Evolutionary conservation across 2,329 filamentous ascomycete species (phyloP).

Genomic region (Colletotrichum camelliae): DNA sequence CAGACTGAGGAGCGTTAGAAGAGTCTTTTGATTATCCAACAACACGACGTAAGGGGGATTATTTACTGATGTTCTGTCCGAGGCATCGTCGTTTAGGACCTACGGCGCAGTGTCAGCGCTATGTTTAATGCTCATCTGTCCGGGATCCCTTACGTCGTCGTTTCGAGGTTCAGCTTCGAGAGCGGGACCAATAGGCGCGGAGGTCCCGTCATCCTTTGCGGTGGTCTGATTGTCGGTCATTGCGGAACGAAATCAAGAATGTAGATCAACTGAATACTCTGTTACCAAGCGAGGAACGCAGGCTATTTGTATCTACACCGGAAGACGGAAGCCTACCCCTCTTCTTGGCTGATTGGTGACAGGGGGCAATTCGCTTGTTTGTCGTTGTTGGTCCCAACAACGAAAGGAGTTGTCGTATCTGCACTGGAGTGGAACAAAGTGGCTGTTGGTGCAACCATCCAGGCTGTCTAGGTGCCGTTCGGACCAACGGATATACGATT

Average conservation of each 20-base stretch:
- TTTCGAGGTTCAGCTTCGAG: background rate
- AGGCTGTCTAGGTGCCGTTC: background rate
- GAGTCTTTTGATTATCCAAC: background rate
- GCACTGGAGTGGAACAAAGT: background rate
- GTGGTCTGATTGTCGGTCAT: background rate
- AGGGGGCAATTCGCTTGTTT: background rate
- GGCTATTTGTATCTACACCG: background rate
- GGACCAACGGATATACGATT: background rate
- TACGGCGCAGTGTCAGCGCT: background rate
- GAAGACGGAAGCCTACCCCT: background rate
- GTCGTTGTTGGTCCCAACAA: background rate
- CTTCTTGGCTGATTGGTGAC: background rate
- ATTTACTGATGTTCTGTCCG: background rate
- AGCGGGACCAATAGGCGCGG: background rate
- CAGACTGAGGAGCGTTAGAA: background rate
- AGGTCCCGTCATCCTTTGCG: background rate
- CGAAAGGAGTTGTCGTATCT: background rate
- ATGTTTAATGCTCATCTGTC: background rate
- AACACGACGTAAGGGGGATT: background rate
- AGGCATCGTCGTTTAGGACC: background rate
- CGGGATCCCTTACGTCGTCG: background rate
- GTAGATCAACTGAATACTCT: background rate
- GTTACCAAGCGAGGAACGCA: background rate
- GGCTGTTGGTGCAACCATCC: background rate
- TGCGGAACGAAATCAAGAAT: background rate